Conservation (phyloP, 2,329 filamentous ascomycete genomes). For the Triangularia verruculosa region DNA sequence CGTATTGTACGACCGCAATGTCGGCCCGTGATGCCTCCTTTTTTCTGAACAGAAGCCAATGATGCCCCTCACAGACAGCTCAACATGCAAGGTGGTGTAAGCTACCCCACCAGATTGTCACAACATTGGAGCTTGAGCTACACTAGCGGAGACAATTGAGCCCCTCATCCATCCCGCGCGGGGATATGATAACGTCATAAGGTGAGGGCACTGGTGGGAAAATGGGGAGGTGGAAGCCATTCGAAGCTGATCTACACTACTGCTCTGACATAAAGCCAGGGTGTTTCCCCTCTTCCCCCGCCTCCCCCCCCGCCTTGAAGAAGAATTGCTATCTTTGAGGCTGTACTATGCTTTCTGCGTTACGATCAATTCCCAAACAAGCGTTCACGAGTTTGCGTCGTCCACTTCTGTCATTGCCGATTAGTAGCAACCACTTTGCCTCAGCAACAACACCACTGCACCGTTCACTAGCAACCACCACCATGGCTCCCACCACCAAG, state of each 20-base stretch:
- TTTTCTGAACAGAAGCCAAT: background rate
- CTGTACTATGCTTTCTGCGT: background rate
- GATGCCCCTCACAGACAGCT: background rate
- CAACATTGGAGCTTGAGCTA: background rate
- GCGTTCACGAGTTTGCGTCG: background rate
- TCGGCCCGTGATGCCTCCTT: background rate
- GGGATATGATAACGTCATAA: background rate
- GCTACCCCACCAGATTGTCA: background rate
- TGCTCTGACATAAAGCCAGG: background rate
- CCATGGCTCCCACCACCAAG: slow-evolving; percentile 21
- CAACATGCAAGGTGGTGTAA: background rate
- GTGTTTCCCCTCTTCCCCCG: too few species aligned
- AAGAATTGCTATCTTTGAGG: background rate
- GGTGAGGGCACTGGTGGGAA: background rate
- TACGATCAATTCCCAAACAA: background rate
- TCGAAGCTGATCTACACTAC: background rate
- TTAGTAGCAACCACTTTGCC: too few species aligned
- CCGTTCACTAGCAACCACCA: slow-evolving; percentile 8
- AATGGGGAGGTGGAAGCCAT: background rate
- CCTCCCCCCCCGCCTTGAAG: too few species aligned
- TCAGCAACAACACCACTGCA: too few species aligned
- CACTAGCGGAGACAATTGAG: background rate
- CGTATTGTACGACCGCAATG: background rate
- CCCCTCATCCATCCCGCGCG: background rate
- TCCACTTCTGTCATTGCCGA: background rate